Evolutionary conservation across 106 monocot genomes (phyloP), one percentile per base, ranked within the genome.

Genomic region (Chionographis japonica): DNA sequence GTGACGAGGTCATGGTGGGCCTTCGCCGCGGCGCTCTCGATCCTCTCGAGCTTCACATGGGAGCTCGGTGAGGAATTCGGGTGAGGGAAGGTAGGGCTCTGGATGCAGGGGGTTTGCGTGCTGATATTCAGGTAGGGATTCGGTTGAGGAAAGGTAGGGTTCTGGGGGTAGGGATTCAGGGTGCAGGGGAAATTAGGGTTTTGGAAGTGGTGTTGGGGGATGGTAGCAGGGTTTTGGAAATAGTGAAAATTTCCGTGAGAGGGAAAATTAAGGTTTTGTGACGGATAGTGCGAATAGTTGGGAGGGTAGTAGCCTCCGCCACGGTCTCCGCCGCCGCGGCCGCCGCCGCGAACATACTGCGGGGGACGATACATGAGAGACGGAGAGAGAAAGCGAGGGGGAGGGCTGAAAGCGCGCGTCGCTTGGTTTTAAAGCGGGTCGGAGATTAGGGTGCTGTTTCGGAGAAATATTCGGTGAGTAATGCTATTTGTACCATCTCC

Each of bases 1-100:
- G 67, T 27, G 19, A 82, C 50, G 50, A 90, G 54, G 41, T 98
- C 90, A 46, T 53, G 49, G 53, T 85, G 93, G 7, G 83, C 93
- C 78, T 80, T 82, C 56, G 14, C 73, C 3, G 69, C 80, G 19
- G 83, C 83, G n/a, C 41, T 64, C 14, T 90, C 85, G 9, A 67
- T 70, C 79, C 50, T 74, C 40, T 75, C 79, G 10, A 87, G 38
- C 13, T 61, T 13, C 20, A 64, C 75, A 11, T 54, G 37, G 43
- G 1, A 65, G 52, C 41, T 56, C 40, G 41, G 55, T 18, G 50
- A 12, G 56, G 20, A 52, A 38, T 35, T 37, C 40, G 38, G 40
- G 63, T 37, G 10, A 49, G 39, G 20, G 39, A 74, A 18, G 62
- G 40, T 57, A 54, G 67, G 60, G 55, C 63, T 62, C 11, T 13